Conservation (phyloP, 2,329 filamentous ascomycete species). For the Lecanicillium sp. region DNA sequence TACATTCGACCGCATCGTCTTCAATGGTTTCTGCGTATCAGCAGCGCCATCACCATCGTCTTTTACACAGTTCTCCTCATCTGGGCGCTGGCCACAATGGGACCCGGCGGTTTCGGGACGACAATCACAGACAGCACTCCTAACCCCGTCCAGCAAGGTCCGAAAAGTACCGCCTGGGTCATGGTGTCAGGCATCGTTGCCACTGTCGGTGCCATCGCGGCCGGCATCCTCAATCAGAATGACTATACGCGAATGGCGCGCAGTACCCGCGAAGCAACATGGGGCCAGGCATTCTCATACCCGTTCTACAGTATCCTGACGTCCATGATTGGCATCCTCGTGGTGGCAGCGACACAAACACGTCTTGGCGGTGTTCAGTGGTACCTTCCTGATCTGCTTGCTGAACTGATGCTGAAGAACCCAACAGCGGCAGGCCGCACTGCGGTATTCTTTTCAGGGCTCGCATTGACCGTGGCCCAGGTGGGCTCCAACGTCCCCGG, state of each 20-base stretch:
- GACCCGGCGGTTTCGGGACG: conserved; percentile 28
- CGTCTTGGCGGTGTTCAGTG: conserved; percentile 27
- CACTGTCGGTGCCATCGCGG: conserved; percentile 28
- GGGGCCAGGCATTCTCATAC: conserved; percentile 26
- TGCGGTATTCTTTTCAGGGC: conserved; percentile 29
- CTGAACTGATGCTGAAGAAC: conserved; percentile 20
- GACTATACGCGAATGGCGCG: conserved; percentile 29
- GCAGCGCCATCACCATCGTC: conserved; percentile 28
- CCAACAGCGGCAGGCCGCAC: conserved; percentile 25
- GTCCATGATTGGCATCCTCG: conserved; percentile 31
- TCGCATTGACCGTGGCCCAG: conserved; percentile 27
- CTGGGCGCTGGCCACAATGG: conserved; percentile 37
- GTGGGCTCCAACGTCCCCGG: conserved; percentile 29
- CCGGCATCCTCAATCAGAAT: conserved; percentile 30
- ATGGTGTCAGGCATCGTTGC: conserved; percentile 29
- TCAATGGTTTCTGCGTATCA: conserved; percentile 32
- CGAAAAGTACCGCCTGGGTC: conserved; percentile 25
- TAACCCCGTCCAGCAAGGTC: conserved; percentile 17
- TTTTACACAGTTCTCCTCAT: conserved; percentile 34
- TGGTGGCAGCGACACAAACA: conserved; percentile 30
- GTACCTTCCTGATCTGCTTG: conserved; percentile 29
- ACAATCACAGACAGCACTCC: conserved; percentile 17
- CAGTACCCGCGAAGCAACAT: conserved; percentile 23
- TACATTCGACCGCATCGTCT: conserved; percentile 36
- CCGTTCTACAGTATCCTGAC: conserved; percentile 27